Percentiles rank a stretch among this genome's conserved stretches.
Evolutionary conservation across 495 filamentous ascomycete genomes (phyloP).

Genomic region (Polyplosphaeria fusca): DNA sequence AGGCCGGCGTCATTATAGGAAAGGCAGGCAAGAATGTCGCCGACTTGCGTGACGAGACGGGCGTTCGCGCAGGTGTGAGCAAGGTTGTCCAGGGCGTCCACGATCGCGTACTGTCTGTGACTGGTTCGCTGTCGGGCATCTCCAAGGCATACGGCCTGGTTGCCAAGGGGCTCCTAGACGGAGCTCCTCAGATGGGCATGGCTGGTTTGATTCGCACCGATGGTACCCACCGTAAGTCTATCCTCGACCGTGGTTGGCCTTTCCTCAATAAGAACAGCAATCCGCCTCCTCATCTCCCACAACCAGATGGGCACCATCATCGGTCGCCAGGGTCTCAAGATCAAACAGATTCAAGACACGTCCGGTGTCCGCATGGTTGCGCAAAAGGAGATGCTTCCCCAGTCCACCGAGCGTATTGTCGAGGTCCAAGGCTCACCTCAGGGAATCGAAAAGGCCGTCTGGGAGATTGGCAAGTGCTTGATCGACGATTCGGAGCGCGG

Average conservation of each 20-base stretch:
- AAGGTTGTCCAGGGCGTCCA: slow-evolving; percentile 97
- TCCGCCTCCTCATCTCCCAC: slow-evolving; percentile 96
- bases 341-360: slow-evolving; percentile 97
- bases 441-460: slow-evolving; percentile 89
- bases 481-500: slow-evolving; percentile 97
- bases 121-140: slow-evolving; percentile 78
- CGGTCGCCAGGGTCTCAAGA: slow-evolving; percentile 90
- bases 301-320: slow-evolving; percentile 99
- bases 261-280: slow-evolving; percentile 57
- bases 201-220: slow-evolving; percentile 77
- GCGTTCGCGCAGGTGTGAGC: slow-evolving; percentile 95
- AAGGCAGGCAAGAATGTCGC: slow-evolving; percentile 98
- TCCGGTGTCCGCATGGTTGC: slow-evolving; percentile 98
- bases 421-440: slow-evolving; percentile 92
- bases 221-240: slow-evolving; percentile 86
- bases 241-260: no score
- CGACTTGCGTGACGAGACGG: slow-evolving; percentile 93
- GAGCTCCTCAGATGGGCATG: slow-evolving; percentile 92
- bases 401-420: slow-evolving; percentile 97
- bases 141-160: slow-evolving; percentile 91
- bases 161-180: slow-evolving; percentile 83
- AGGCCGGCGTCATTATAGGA: slow-evolving; percentile 97
- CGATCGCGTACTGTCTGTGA: slow-evolving; percentile 93
- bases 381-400: slow-evolving; percentile 98
- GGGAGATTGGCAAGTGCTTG: slow-evolving; percentile 98